A percentile compares a stretch with the other conserved stretches of the same genome.
These are phyloP conservation scores for Nakaseomyces delphensis DNA, from an alignment of 1,139 yeast species.

Conservation along the genomic window DNA sequence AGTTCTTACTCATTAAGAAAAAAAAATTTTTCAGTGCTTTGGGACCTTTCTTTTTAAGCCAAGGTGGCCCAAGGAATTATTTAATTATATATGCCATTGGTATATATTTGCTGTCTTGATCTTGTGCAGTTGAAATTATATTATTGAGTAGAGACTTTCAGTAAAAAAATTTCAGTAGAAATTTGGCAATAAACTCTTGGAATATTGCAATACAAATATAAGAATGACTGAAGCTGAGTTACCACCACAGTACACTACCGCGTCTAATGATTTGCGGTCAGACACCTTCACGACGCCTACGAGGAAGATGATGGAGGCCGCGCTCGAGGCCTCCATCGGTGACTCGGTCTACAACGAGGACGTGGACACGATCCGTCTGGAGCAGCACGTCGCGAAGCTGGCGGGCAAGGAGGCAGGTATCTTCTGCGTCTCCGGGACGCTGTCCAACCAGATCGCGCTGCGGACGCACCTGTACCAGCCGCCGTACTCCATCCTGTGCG, in stretches of 20 bases:
- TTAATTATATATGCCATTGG: too few species aligned
- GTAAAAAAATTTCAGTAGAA: too few species aligned
- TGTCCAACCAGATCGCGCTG: constrained; percentile 82
- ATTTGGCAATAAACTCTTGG: too few species aligned
- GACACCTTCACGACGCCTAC: constrained; percentile 95
- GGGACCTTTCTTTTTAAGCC: constrained; percentile 71
- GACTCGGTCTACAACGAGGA: constrained; percentile 90
- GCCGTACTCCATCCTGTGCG: constrained; percentile 78
- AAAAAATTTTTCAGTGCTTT: constrained; percentile 44
- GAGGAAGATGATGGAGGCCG: constrained; percentile 59
- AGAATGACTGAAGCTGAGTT: constrained; percentile 17
- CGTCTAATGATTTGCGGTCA: constrained; percentile 59
- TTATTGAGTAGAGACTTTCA: too few species aligned
- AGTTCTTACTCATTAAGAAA: constrained; percentile 18
- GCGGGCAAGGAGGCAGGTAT: constrained; percentile 81
- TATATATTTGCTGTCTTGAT: too few species aligned
- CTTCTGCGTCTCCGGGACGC: constrained; percentile 82
- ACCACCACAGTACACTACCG: constrained; percentile 31
- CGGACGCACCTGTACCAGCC: constrained; percentile 75
- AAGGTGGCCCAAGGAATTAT: constrained; percentile 37
- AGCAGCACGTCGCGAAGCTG: constrained; percentile 53
- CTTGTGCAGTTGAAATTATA: too few species aligned
- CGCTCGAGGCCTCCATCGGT: constrained; percentile 56
- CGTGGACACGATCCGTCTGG: constrained; percentile 55
- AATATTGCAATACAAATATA: too few species aligned